Percentiles rank a stretch among this genome's conserved stretches.
Evolutionary conservation across 345 rosid genomes (phyloP).

Genomic region (Gossypium herbaceum): DNA sequence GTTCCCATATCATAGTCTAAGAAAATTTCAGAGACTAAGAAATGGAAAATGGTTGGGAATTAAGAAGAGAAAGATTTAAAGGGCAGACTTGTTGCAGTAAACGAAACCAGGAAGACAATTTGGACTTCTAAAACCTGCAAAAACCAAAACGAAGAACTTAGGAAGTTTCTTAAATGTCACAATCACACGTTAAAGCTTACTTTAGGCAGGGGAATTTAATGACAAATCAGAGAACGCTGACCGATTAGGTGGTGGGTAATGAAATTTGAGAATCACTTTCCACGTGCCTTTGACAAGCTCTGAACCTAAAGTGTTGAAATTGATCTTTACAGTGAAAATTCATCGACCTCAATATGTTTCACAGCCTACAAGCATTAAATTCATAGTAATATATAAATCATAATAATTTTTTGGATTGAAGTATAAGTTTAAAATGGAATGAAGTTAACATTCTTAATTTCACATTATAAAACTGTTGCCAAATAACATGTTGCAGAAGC

Average conservation of each 20-base stretch:
- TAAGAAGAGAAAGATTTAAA: neutral
- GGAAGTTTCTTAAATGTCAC: neutral
- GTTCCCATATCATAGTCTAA: constrained; percentile 16
- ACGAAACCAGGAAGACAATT: neutral
- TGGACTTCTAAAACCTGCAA: neutral
- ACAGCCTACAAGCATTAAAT: neutral
- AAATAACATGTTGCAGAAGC: neutral
- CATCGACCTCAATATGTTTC: neutral
- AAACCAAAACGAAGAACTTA: neutral
- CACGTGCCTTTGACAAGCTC: neutral
- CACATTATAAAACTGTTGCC: neutral
- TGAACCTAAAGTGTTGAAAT: neutral
- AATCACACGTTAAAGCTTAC: neutral
- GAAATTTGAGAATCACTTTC: neutral
- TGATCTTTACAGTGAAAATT: neutral
- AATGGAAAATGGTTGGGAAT: neutral
- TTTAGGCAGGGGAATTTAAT: neutral
- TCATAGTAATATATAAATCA: neutral
- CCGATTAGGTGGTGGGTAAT: neutral
- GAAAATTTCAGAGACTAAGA: neutral
- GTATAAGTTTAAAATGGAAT: neutral
- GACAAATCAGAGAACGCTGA: neutral
- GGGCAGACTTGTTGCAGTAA: neutral
- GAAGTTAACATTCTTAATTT: neutral
- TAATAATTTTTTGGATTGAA: neutral